Evolutionary conservation across 2,329 filamentous ascomycete species (phyloP).

Genomic region (Fusarium penzigii): DNA sequence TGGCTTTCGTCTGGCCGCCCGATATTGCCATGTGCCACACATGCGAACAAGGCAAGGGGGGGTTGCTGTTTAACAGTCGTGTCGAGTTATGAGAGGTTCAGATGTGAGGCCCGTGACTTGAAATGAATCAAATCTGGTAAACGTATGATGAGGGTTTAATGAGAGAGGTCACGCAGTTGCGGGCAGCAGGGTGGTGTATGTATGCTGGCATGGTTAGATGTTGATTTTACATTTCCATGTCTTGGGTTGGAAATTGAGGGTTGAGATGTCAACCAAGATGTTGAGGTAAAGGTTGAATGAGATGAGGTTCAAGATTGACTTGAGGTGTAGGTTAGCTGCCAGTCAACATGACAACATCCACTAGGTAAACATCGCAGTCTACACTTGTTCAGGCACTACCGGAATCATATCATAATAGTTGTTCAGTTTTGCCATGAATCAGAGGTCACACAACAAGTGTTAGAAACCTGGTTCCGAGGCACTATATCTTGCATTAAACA

Average conservation of each 20-base stretch:
- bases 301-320: no score
- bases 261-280: no score
- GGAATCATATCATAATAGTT: neutral
- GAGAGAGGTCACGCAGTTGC: neutral
- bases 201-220: no score
- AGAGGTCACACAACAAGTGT: neutral
- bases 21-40: conserved; percentile 24
- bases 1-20: neutral
- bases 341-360: no score
- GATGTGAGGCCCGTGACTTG: conserved; percentile 6
- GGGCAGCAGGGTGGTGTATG: no score
- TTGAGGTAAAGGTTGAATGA: no score
- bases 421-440: neutral
- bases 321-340: no score
- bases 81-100: conserved; percentile 36
- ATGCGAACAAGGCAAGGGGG: conserved; percentile 5
- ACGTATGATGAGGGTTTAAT: neutral
- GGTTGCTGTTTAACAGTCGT: conserved; percentile 23
- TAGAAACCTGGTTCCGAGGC: neutral
- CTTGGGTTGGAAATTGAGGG: no score
- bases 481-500: conserved; percentile 28
- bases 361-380: no score
- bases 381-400: no score
- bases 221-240: no score
- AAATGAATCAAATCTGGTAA: conserved; percentile 19